Percentiles rank a stretch among this genome's conserved stretches.
Conservation (phyloP, 2,329 filamentous ascomycete species). For the Colletotrichum salicis region DNA sequence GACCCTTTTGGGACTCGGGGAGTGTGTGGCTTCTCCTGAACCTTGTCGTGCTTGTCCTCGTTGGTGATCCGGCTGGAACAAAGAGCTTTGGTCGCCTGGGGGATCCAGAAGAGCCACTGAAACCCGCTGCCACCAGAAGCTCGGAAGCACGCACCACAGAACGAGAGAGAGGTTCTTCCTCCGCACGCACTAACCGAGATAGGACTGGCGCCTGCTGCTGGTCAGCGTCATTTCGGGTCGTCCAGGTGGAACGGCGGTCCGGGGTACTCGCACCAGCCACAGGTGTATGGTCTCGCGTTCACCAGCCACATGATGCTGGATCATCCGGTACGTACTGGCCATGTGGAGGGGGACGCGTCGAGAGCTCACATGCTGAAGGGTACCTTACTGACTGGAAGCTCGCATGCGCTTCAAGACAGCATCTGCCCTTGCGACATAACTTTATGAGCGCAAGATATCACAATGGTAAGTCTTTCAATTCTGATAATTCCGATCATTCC, state of each 20-base stretch:
- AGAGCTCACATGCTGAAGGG: neutral
- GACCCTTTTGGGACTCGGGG: slow-evolving; percentile 10
- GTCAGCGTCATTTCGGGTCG: slow-evolving; percentile 16
- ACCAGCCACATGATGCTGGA: slow-evolving; percentile 20
- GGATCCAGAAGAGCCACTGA: slow-evolving; percentile 16
- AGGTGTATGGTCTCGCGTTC: neutral
- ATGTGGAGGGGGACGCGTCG: slow-evolving; percentile 21
- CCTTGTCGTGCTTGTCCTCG: slow-evolving; percentile 9
- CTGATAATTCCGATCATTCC: neutral
- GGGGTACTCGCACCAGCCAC: slow-evolving; percentile 11
- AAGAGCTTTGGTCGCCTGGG: slow-evolving; percentile 34
- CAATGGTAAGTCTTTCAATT: slow-evolving; percentile 14
- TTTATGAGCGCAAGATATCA: neutral
- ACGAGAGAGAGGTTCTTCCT: neutral
- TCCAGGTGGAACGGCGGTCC: slow-evolving; percentile 22
- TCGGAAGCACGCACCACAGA: slow-evolving; percentile 8
- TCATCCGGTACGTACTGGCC: slow-evolving; percentile 1
- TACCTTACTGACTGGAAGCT: neutral
- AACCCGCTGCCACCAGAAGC: slow-evolving; percentile 24
- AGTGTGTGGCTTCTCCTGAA: slow-evolving; percentile 25
- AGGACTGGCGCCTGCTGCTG: neutral
- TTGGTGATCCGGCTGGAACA: slow-evolving; percentile 34
- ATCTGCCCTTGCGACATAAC: neutral
- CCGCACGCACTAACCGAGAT: slow-evolving; percentile 1
- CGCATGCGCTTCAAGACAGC: neutral